Base-by-base conservation (phyloP, 306 rosid genomes). In the Quercus variabilis region DNA sequence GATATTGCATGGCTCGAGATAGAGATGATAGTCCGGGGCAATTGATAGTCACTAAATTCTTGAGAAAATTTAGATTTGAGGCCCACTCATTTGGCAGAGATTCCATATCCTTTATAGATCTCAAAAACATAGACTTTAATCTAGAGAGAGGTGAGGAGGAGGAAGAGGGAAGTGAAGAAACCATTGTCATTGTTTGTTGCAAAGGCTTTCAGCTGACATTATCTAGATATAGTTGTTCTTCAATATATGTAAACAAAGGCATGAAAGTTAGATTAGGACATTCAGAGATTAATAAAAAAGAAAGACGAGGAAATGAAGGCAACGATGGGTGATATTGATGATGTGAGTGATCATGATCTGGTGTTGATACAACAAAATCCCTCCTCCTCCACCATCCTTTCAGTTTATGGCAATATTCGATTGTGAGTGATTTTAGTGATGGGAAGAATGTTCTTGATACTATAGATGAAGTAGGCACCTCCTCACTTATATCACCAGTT, bases 371-470 rank as follows among this genome's bases (percentile, higher is more conserved):
- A 46, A 41, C 49, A 6, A 41, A 41, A 41, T 41, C 49, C 9
- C 49, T 41, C 49, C 52, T 25, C 20, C 26, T 43, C 30, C 56
- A 26, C 70, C 38, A 79, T 33, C 86, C 86, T 49, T 13, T 70
- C 17, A 83, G 74, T 18, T 56, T 73, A 5, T 19, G 51, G 54
- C 86, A 79, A 14, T 49, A 33, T 1, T 14, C 0, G 43, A 60
- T 30, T 0, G 0, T 1, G 17, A 74, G 65, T 1, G 2, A 1
- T 56, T 58, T 33, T 68, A 74, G 41, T n/a, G 38, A 74, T 58
- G 38, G 55, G 56, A 74, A 74, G 55, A 74, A 56, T 8, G 49
- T 6, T 1, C 11, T 41, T 41, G 49, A 41, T 9, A 9, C 3
- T 41, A 9, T 41, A 9, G 49, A 41, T 12, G 26, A 55, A 5